phyloP scores from a whole-genome alignment of 306 rosid species.

The Malus fusca region DNA sequence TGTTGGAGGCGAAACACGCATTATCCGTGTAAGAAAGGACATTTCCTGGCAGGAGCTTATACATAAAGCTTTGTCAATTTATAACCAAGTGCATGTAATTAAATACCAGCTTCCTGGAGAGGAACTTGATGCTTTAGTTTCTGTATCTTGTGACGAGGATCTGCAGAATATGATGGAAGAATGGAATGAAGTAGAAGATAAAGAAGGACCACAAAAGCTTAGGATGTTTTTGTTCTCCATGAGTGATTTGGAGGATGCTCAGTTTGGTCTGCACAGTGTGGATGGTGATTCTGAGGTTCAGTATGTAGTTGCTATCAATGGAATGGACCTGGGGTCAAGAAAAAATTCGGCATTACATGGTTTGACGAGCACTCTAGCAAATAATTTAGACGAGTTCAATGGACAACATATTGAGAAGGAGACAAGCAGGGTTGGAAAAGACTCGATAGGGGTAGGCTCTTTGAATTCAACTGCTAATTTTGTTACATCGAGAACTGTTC shows the following conservation, averaged over 20 bases:
- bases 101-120: slow-evolving; percentile 96
- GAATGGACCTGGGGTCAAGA: slow-evolving; percentile 59
- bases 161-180: slow-evolving; percentile 83
- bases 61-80: slow-evolving; percentile 49
- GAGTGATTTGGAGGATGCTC: slow-evolving; percentile 60
- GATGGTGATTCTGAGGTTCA: slow-evolving; percentile 66
- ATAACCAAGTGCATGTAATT: slow-evolving; percentile 47
- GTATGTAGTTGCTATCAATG: slow-evolving; percentile 72
- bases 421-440: slow-evolving; percentile 20
- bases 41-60: slow-evolving; percentile 66
- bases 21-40: slow-evolving; percentile 58
- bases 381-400: slow-evolving; percentile 31
- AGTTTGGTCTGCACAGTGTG: slow-evolving; percentile 41
- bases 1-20: slow-evolving; percentile 87
- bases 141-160: slow-evolving; percentile 76
- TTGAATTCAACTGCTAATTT: slow-evolving; percentile 23
- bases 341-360: slow-evolving; percentile 34
- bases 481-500: slow-evolving; percentile 22
- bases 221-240: slow-evolving; percentile 63
- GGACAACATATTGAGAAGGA: slow-evolving; percentile 36
- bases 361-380: slow-evolving; percentile 34
- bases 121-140: slow-evolving; percentile 89
- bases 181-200: slow-evolving; percentile 39
- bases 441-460: slow-evolving; percentile 22
- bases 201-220: slow-evolving; percentile 50